These are phyloP conservation scores for Fusarium papillatum DNA, from an alignment of 2,329 filamentous ascomycete species.

Conservation along the genomic window DNA sequence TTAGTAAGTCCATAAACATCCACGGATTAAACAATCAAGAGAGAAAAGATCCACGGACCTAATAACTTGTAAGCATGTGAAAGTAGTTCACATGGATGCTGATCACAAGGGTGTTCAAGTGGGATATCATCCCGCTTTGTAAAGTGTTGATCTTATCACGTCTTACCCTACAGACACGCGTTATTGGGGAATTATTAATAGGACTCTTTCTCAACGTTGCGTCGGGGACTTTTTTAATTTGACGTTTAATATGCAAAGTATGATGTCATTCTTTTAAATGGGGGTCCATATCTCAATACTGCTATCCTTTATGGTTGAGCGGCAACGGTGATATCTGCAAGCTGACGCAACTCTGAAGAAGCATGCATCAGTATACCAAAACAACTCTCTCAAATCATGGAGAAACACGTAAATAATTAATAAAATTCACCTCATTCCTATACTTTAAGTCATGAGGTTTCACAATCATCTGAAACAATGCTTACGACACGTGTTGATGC, in stretches of 20 bases:
- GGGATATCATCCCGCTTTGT: not conserved
- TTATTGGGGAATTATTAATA: not conserved
- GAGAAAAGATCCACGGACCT: not conserved
- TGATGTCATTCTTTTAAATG: not conserved
- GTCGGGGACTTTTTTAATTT: not conserved
- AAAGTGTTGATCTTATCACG: not conserved
- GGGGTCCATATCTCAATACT: not conserved
- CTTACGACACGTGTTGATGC: slow-evolving; percentile 2
- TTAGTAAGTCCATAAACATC: not conserved
- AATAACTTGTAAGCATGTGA: not conserved
- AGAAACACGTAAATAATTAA: not conserved
- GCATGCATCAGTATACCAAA: not conserved
- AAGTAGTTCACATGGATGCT: not conserved
- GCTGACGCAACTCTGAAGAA: not conserved
- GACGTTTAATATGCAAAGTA: not conserved
- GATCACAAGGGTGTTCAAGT: not conserved
- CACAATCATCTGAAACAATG: not conserved
- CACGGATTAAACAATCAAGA: not conserved
- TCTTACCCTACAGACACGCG: not conserved
- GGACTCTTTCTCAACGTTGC: not conserved
- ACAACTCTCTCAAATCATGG: not conserved
- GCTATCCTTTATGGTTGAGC: not conserved
- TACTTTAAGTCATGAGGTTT: not conserved
- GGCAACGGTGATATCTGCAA: not conserved
- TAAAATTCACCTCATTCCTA: not conserved